Evolutionary conservation across 2,329 filamentous ascomycete genomes (phyloP).

Genomic region (Stagonosporopsis cucurbitacearum): DNA sequence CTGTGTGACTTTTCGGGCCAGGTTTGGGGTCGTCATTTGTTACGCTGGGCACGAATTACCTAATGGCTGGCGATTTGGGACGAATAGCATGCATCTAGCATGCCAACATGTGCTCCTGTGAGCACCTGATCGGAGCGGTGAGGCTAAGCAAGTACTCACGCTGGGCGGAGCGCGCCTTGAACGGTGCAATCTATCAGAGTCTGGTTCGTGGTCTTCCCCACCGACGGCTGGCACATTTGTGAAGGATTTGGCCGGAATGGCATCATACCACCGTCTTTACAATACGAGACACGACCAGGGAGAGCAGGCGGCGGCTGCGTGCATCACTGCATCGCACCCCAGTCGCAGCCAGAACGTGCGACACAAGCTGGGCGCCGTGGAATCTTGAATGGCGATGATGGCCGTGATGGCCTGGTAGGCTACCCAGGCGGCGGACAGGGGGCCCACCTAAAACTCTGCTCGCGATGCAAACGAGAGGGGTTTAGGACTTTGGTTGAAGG

Average conservation of each 20-base stretch:
- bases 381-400: background rate
- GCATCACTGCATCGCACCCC: constrained; percentile 3
- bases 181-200: constrained; percentile 22
- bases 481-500: constrained; percentile 18
- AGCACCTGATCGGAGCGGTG: constrained; percentile 33
- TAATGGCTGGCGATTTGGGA: constrained; percentile 41
- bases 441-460: constrained; percentile 32
- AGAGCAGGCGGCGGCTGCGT: constrained; percentile 9
- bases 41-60: constrained; percentile 43
- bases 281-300: constrained; percentile 8
- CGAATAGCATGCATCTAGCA: constrained; percentile 45
- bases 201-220: constrained; percentile 10
- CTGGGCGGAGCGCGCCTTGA: constrained; percentile 30
- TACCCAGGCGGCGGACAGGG: constrained; percentile 12
- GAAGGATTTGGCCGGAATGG: constrained; percentile 5
- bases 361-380: constrained; percentile 11
- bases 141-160: constrained; percentile 24
- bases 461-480: constrained; percentile 23
- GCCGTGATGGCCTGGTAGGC: constrained; percentile 18
- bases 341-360: constrained; percentile 14
- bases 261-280: constrained; percentile 2
- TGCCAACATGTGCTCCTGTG: constrained; percentile 26
- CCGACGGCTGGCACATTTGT: constrained; percentile 7
- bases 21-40: constrained; percentile 34
- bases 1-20: constrained; percentile 38